Percentiles rank a stretch among this genome's conserved stretches.
phyloP scores from a whole-genome alignment of 352 stramenopile genomes.

The Globisporangium cylindrosporum region DNA sequence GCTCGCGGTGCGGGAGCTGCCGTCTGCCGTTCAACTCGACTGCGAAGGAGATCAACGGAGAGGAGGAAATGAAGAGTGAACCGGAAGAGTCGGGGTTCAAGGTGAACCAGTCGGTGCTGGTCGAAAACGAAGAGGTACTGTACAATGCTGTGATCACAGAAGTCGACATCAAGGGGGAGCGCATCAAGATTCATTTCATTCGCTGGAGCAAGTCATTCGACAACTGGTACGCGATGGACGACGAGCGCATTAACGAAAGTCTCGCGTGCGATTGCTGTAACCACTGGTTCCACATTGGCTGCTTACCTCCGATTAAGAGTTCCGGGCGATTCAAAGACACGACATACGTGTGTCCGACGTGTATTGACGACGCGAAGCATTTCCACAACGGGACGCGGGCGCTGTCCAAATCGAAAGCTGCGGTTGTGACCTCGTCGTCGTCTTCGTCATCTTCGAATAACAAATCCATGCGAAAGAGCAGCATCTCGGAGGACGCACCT shows the following conservation, averaged over 20 bases:
- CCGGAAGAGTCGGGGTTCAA: constrained; percentile 49
- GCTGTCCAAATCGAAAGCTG: constrained; percentile 46
- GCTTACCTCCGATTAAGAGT: constrained; percentile 81
- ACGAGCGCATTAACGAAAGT: constrained; percentile 87
- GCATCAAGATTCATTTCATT: constrained; percentile 87
- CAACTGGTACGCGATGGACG: constrained; percentile 88
- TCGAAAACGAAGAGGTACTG: constrained; percentile 84
- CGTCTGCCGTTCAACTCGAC: constrained; percentile 48
- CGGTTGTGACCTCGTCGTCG: constrained; percentile 6
- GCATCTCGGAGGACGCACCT: constrained; percentile 18
- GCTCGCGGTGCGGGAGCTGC: constrained; percentile 66
- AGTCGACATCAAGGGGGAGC: constrained; percentile 64
- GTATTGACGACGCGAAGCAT: constrained; percentile 69
- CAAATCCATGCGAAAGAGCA: constrained; percentile 18
- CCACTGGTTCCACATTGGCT: constrained; percentile 87
- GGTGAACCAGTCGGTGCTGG: constrained; percentile 80
- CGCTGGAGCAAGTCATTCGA: constrained; percentile 88
- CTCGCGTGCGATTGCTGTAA: constrained; percentile 89
- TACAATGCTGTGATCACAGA: constrained; percentile 87
- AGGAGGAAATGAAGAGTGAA: constrained; percentile 13
- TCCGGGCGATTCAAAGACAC: constrained; percentile 82
- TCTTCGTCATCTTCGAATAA: constrained; percentile 6
- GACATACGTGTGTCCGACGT: constrained; percentile 80
- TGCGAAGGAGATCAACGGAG: constrained; percentile 17
- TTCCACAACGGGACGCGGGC: constrained; percentile 66